Percentiles rank a stretch among this genome's conserved stretches.
Conservation (phyloP, 345 rosid species). For the Eucalyptus regnans region DNA sequence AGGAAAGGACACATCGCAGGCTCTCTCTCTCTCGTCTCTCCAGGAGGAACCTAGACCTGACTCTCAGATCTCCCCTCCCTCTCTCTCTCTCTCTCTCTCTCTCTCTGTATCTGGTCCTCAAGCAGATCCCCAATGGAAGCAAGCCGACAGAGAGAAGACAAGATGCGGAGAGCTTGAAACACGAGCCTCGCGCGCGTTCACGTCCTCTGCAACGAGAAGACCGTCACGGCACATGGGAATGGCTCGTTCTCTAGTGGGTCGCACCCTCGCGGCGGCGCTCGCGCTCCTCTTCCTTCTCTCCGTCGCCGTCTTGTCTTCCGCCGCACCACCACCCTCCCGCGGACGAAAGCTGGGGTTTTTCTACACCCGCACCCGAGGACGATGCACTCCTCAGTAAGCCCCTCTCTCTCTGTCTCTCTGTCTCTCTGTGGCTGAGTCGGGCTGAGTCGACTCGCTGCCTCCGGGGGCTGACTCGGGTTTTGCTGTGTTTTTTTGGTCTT, state of each 20-base stretch:
- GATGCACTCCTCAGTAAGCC: constrained; percentile 59
- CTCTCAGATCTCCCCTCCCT: background rate
- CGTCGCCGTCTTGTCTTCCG: background rate
- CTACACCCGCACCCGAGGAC: constrained; percentile 59
- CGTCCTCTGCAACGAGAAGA: background rate
- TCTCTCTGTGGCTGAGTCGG: background rate
- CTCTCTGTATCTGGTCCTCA: background rate
- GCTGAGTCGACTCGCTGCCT: background rate
- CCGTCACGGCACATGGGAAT: background rate
- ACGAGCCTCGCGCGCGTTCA: background rate
- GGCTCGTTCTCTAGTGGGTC: background rate
- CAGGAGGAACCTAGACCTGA: background rate
- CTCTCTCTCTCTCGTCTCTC: background rate
- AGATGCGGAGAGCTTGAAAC: background rate
- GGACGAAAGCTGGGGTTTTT: constrained; percentile 31
- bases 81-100: background rate
- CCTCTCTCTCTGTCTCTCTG: background rate
- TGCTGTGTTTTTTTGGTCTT: background rate
- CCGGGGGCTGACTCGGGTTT: background rate
- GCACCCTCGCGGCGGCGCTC: background rate
- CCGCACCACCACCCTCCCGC: background rate
- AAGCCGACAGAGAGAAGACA: background rate
- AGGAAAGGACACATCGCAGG: background rate
- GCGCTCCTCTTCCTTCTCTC: background rate
- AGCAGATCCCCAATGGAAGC: background rate